Conservation (phyloP, 176 grass and related monocot species). For the Ensete ventricosum region DNA sequence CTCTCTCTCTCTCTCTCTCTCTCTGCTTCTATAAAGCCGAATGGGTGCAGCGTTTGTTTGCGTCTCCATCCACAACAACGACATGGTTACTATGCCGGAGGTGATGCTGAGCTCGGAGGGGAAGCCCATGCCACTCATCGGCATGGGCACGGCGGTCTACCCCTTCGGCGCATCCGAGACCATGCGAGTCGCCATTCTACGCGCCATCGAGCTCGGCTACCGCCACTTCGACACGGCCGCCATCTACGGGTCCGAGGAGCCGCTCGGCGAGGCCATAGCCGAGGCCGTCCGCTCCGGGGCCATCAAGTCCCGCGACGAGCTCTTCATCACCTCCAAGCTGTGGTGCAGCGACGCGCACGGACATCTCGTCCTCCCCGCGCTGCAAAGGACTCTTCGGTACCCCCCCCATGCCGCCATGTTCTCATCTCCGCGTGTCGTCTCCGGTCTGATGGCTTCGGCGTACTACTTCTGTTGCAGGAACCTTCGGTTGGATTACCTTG, state of each 20-base stretch:
- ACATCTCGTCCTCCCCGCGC: slow-evolving; percentile 4
- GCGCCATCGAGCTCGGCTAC: slow-evolving; percentile 19
- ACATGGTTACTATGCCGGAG: neutral
- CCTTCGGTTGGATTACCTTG: slow-evolving; percentile 11
- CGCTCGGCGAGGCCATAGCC: slow-evolving; percentile 33
- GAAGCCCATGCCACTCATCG: slow-evolving; percentile 16
- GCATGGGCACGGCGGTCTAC: slow-evolving; percentile 30
- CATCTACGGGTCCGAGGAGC: slow-evolving; percentile 37
- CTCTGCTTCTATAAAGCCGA: too few species aligned
- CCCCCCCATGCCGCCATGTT: neutral
- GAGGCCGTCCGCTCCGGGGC: slow-evolving; percentile 26
- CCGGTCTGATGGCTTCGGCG: too few species aligned
- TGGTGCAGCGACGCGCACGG: slow-evolving; percentile 25
- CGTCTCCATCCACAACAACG: neutral
- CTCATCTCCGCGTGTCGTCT: neutral
- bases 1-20: too few species aligned
- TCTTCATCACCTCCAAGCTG: slow-evolving; percentile 66
- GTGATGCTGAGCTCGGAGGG: neutral
- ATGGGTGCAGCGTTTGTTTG: too few species aligned
- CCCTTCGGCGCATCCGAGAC: slow-evolving; percentile 19
- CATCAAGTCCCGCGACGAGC: slow-evolving; percentile 29
- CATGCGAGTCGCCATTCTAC: slow-evolving; percentile 15
- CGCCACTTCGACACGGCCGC: slow-evolving; percentile 48
- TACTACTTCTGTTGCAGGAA: neutral
- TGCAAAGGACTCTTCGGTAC: neutral